Evolutionary conservation across 2,329 filamentous ascomycete species (phyloP), one percentile per base, ranked within the genome.

Genomic region (Diaporthe citrichinensis): DNA sequence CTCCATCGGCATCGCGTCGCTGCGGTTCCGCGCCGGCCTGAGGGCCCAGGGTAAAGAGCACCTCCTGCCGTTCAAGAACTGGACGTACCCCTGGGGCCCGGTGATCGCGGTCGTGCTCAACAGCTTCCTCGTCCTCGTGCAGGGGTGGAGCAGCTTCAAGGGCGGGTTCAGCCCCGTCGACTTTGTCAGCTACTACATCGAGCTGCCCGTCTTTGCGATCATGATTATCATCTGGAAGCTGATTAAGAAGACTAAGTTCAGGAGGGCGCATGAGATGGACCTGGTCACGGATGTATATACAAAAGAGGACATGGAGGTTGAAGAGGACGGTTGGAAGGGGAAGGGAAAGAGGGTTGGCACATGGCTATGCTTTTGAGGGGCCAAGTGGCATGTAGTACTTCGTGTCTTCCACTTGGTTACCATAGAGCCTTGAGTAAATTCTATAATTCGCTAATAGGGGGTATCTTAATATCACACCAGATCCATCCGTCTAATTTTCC

Each of bases 181-280:
- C 79, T 93, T 93, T 79, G 89, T 93, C 62, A 92, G 89, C 76
- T 91, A 87, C 77, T 93, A 93, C 79, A 87, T 93, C 51, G 90
- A 93, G 82, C 81, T 93, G 34, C 89, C 91, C 0, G 78, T 93
- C 75, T 91, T 93, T 87, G 77, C 89, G 23, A 80, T 88, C 20
- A 88, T 91, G 82, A 88, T 86, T 78, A 49, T 90, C 10, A 85
- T 80, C 0, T 93, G 91, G 91, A 92, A 92, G 80, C 23, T 80
- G 15, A 34, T 78, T 55, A 79, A 79, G 74, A 68, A 61, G 61
- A 80, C 79, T 7, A 77, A 75, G 59, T 59, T 76, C 7, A 76
- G 77, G 23, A 73, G 15, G 10, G 73, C 79, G 9, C 67, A 44
- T 36, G 78, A 78, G 2, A 80, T 80, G 78, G 79, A 80, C 55